Evolutionary conservation across 1,284 basidiomycete species (phyloP).

Genomic region (Ustilago esculenta): DNA sequence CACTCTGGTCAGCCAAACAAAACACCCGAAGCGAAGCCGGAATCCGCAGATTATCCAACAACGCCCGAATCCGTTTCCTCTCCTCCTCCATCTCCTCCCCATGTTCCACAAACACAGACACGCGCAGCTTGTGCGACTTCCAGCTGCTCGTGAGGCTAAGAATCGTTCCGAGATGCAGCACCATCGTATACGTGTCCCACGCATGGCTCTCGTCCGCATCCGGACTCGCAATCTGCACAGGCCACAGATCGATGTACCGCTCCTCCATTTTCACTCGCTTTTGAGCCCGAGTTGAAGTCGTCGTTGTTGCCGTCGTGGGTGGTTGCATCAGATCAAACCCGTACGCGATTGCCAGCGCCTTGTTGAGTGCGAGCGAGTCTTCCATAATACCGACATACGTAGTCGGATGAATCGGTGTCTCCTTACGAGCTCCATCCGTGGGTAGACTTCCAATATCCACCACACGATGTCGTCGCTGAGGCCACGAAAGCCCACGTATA

Average conservation of each 20-base stretch:
- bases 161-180: constrained; percentile 66
- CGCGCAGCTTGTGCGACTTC: constrained; percentile 64
- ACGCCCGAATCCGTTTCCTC: constrained; percentile 54
- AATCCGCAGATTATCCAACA: constrained; percentile 65
- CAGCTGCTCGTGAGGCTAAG: constrained; percentile 64
- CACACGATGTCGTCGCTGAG: constrained; percentile 30
- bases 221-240: constrained; percentile 62
- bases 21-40: constrained; percentile 64
- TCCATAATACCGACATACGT: constrained; percentile 66
- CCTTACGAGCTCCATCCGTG: constrained; percentile 57
- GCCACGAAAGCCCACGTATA: constrained; percentile 47
- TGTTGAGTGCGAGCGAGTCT: constrained; percentile 66
- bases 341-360: constrained; percentile 64
- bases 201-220: constrained; percentile 55
- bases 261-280: constrained; percentile 15
- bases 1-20: constrained; percentile 52
- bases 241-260: constrained; percentile 65
- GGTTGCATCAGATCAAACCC: constrained; percentile 61
- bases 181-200: constrained; percentile 67
- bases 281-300: constrained; percentile 2
- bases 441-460: constrained; percentile 54
- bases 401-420: constrained; percentile 61
- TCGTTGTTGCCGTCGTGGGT: constrained; percentile 30
- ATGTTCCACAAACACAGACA: constrained; percentile 66
- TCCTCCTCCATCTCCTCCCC: constrained; percentile 59